These are phyloP conservation scores for Colletotrichum kahawae DNA, from an alignment of 2,329 filamentous ascomycete species.

Conservation along the genomic window DNA sequence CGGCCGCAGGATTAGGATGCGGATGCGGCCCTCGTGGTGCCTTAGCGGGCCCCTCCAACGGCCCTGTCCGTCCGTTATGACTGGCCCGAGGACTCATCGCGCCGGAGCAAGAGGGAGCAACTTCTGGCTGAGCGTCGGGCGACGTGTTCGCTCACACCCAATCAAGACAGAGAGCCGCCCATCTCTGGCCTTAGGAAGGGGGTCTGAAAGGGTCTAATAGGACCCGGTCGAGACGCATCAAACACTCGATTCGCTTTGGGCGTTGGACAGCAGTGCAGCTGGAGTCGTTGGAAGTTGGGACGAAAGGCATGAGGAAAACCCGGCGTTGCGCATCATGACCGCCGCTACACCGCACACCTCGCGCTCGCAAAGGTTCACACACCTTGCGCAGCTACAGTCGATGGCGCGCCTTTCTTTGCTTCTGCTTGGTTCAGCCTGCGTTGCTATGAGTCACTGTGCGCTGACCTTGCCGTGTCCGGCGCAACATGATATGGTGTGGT, in stretches of 20 bases:
- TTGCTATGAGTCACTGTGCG: conserved; percentile 16
- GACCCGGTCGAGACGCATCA: conserved; percentile 29
- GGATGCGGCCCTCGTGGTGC: conserved; percentile 19
- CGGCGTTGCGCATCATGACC: neutral
- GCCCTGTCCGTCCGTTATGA: conserved; percentile 7
- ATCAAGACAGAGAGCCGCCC: neutral
- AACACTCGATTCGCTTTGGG: conserved; percentile 28
- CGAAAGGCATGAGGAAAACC: conserved; percentile 4
- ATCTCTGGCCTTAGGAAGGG: conserved; percentile 5
- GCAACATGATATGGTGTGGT: neutral
- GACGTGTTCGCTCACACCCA: conserved; percentile 14
- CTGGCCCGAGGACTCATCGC: neutral
- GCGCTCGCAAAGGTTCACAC: neutral
- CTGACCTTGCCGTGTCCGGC: neutral
- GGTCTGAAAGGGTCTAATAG: conserved; percentile 29
- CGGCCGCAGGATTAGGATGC: conserved; percentile 16
- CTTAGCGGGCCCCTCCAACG: conserved; percentile 15
- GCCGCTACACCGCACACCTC: conserved; percentile 6
- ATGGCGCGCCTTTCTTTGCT: neutral
- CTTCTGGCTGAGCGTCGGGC: neutral
- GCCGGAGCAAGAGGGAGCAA: neutral
- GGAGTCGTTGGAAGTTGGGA: conserved; percentile 16
- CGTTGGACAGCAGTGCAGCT: conserved; percentile 25
- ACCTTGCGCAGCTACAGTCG: neutral
- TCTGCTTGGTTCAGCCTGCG: neutral